These are phyloP conservation scores for Pseudocercospora musae DNA, from an alignment of 2,329 filamentous ascomycete genomes.

Conservation along the genomic window DNA sequence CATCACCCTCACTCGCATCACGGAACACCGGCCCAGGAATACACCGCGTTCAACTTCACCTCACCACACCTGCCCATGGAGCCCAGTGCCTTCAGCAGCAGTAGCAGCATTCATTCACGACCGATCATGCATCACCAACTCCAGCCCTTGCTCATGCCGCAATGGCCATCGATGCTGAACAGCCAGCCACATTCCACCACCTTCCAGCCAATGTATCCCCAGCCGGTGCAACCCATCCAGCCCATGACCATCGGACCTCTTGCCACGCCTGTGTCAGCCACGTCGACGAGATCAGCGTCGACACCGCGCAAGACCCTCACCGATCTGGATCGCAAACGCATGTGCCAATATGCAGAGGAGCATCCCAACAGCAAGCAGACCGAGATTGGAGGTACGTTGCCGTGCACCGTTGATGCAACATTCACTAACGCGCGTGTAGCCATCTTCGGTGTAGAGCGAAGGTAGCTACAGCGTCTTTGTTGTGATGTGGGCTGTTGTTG, in stretches of 20 bases:
- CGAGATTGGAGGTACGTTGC: conserved; percentile 76
- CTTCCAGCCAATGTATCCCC: conserved; percentile 61
- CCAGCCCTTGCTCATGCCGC: conserved; percentile 69
- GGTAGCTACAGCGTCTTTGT: conserved; percentile 55
- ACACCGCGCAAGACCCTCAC: conserved; percentile 68
- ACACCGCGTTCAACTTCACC: conserved; percentile 61
- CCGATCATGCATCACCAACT: conserved; percentile 54
- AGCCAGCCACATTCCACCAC: conserved; percentile 57
- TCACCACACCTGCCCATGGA: conserved; percentile 61
- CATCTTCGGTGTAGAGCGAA: conserved; percentile 94
- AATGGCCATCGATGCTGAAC: conserved; percentile 81
- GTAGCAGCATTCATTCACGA: conserved; percentile 55
- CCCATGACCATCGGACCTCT: conserved; percentile 50
- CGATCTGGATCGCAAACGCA: conserved; percentile 81
- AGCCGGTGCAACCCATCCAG: conserved; percentile 46
- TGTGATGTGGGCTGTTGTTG: background rate
- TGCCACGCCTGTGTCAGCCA: conserved; percentile 51
- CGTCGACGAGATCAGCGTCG: conserved; percentile 41
- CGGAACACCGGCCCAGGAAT: conserved; percentile 68
- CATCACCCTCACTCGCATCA: conserved; percentile 57
- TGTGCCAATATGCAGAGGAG: conserved; percentile 92
- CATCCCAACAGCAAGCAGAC: conserved; percentile 90
- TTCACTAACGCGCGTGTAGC: conserved; percentile 49
- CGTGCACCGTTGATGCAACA: background rate
- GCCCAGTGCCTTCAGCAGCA: conserved; percentile 48